Conservation (phyloP, 1,284 basidiomycete species). For the Coniferiporia weirii region DNA sequence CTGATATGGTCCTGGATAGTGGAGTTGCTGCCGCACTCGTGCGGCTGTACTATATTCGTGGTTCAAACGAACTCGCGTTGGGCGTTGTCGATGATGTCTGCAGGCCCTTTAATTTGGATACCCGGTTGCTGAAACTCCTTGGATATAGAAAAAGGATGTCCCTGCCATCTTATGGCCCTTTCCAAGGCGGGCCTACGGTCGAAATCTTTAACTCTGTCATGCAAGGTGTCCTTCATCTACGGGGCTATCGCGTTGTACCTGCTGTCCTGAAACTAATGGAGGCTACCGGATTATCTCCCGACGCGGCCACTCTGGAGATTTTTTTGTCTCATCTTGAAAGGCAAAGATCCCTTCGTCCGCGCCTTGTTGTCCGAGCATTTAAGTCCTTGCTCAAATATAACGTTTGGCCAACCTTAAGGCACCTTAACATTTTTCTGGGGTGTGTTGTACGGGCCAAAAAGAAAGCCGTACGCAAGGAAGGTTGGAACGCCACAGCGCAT, state of each 20-base stretch:
- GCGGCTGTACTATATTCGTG: conserved; percentile 46
- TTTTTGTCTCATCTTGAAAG: conserved; percentile 15
- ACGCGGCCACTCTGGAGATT: conserved; percentile 18
- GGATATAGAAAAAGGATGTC: conserved; percentile 20
- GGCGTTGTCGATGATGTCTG: conserved; percentile 45
- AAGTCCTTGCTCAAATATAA: not conserved
- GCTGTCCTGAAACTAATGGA: conserved; percentile 19
- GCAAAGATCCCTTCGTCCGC: not conserved
- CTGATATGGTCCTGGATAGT: conserved; percentile 41
- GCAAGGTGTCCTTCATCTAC: conserved; percentile 14
- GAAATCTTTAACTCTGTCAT: conserved; percentile 22
- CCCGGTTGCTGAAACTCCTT: conserved; percentile 24
- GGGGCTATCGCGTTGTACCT: conserved; percentile 16
- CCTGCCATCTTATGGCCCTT: conserved; percentile 27
- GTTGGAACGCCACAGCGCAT: conserved; percentile 45
- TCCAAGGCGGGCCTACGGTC: conserved; percentile 11
- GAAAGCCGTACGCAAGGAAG: conserved; percentile 20
- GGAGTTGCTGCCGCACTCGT: conserved; percentile 48
- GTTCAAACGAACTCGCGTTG: conserved; percentile 43
- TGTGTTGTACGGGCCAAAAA: conserved; percentile 14
- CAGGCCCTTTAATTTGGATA: conserved; percentile 21
- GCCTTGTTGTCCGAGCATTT: conserved; percentile 8
- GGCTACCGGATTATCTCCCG: conserved; percentile 14
- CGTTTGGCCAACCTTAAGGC: conserved; percentile 14
- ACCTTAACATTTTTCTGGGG: conserved; percentile 17